A percentile compares a stretch with the other conserved stretches of the same genome.
phyloP scores from a whole-genome alignment of 78 protist species.

The Acrasis kona region DNA sequence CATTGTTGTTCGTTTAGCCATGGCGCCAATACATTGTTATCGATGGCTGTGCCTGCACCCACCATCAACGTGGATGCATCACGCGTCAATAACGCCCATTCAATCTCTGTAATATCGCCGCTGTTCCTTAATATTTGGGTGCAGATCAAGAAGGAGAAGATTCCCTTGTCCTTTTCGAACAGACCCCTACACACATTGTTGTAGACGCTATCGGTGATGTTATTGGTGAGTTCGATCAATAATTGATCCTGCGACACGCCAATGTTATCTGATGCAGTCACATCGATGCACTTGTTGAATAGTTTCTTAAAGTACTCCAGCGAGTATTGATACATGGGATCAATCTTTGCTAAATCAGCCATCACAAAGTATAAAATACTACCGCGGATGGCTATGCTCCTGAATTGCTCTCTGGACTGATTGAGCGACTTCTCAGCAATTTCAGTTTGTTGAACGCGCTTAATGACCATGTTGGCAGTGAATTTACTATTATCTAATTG shows the following conservation, averaged over 20 bases:
- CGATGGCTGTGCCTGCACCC: no score
- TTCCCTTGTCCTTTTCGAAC: slow-evolving; percentile 60
- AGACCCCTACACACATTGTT: slow-evolving; percentile 60
- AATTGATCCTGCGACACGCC: slow-evolving; percentile 11
- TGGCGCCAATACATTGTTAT: no score
- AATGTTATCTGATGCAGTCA: background rate
- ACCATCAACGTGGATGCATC: no score
- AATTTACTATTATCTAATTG: slow-evolving; percentile 45
- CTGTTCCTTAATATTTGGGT: background rate
- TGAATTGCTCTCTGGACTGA: slow-evolving; percentile 22
- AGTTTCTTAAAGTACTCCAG: slow-evolving; percentile 47
- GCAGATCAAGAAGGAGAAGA: slow-evolving; percentile 46
- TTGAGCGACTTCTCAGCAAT: slow-evolving; percentile 35
- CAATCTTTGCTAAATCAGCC: slow-evolving; percentile 18
- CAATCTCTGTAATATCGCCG: slow-evolving; percentile 3
- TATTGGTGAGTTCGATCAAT: background rate
- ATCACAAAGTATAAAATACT: slow-evolving; percentile 35
- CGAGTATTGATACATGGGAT: slow-evolving; percentile 64
- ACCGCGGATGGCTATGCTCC: slow-evolving; percentile 39
- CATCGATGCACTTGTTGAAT: background rate
- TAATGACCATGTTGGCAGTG: slow-evolving; percentile 22
- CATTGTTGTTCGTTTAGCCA: no score
- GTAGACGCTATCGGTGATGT: slow-evolving; percentile 42
- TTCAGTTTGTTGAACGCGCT: slow-evolving; percentile 42
- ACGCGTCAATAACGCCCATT: slow-evolving; percentile 18